phyloP scores from a whole-genome alignment of 441 rosid genomes.

The Gossypium laxum region DNA sequence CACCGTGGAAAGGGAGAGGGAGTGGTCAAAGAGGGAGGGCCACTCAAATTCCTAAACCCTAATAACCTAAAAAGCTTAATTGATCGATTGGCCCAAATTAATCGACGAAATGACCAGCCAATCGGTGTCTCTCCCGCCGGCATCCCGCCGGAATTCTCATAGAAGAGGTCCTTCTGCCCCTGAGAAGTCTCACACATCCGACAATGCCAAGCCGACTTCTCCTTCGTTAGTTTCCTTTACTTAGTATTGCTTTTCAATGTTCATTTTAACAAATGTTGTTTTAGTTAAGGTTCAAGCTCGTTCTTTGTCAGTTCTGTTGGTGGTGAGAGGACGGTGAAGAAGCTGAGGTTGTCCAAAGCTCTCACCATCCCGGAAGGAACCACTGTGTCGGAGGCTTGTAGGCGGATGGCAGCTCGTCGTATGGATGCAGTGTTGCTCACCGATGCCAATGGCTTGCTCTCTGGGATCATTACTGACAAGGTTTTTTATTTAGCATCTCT shows the following conservation, averaged over 20 bases:
- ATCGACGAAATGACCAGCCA: conserved; percentile 42
- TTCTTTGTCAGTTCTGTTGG: conserved; percentile 21
- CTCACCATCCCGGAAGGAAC: conserved; percentile 89
- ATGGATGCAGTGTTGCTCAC: conserved; percentile 80
- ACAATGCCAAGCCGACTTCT: conserved; percentile 52
- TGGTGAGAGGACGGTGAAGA: conserved; percentile 82
- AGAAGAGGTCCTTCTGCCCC: conserved; percentile 44
- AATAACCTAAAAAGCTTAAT: background rate
- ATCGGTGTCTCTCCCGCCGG: conserved; percentile 35
- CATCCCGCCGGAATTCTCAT: conserved; percentile 39
- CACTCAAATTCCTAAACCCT: conserved; percentile 1
- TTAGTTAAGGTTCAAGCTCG: background rate
- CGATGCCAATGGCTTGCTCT: conserved; percentile 77
- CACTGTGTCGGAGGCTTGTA: conserved; percentile 76
- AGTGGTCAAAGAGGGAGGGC: background rate
- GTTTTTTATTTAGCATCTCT: conserved; percentile 18
- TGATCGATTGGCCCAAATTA: background rate
- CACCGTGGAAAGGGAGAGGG: conserved; percentile 1
- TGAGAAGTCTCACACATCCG: conserved; percentile 38
- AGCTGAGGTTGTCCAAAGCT: conserved; percentile 71
- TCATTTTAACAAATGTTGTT: background rate
- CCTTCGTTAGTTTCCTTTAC: conserved; percentile 29
- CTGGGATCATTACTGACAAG: conserved; percentile 88
- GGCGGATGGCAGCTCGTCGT: conserved; percentile 78
- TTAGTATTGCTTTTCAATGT: background rate